Base-by-base conservation (phyloP, 768 basidiomycete species). In the Wakefieldia striispora region DNA sequence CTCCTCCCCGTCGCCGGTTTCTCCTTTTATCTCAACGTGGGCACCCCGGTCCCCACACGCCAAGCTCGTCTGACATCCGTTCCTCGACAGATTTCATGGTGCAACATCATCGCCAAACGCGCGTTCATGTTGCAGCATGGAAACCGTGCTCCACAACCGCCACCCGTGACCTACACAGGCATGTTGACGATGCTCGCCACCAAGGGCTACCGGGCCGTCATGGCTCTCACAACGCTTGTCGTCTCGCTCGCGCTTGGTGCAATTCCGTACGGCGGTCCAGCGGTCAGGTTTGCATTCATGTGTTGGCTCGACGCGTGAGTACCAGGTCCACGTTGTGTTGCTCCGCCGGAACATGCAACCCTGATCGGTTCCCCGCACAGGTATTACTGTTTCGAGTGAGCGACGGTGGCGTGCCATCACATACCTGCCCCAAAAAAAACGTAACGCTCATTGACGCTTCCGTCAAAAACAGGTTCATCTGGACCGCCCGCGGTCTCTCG, bases 321-420 rank as follows among this genome's bases (percentile, higher is more conserved):
- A 10, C 16, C 47, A 39, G 17, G 41, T 53, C 12, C 37, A 29
- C 16, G 16, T 17, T n/a, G 23, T 45, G 40, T 37, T n/a, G 17
- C 16, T 26, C 20, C 29, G 3, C 34, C 17, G 7, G 49, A 43
- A 43, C 53, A 48, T 41, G 31, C 42, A 6, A 27, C 43, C 42
- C 20, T 56, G 36, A 47, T 36, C n/a, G 5, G 43, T 16, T 41
- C 23, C 40, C 21, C 43, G n/a, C 40, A 24, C 14, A 91, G 90
- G 40, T 94, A 91, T 66, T 94, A 94, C 68, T 91, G 86, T 68
- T 94, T 93, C 60, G 91, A 94, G 90, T 92, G 63, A 70, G 77
- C 58, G 19, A 12, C 40, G 27, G 29, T 48, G 10, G 29, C 40
- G 47, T 16, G 50, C 23, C 47, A 41, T 47, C 31, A 33, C 45